A percentile compares a stretch with the other conserved stretches of the same genome.
Evolutionary conservation across 495 filamentous ascomycete species (phyloP).

Genomic region (Xylaria castorea): DNA sequence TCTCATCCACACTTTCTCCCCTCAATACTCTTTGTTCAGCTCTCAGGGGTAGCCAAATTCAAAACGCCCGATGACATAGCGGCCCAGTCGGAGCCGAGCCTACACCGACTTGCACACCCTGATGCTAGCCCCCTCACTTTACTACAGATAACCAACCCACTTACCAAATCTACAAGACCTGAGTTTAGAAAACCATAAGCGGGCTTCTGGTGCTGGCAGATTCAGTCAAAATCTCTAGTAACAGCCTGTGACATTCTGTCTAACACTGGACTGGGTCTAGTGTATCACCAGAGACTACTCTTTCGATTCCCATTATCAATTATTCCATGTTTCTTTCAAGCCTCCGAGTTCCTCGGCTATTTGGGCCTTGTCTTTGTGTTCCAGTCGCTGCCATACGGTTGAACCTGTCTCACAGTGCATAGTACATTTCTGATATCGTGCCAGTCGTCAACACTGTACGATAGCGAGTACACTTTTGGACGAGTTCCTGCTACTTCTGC

Average conservation of each 20-base stretch:
- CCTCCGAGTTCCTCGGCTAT: not conserved
- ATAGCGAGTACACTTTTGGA: not conserved
- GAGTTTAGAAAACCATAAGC: not conserved
- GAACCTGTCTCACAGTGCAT: not conserved
- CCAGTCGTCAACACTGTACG: not conserved
- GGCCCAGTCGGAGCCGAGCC: conserved; percentile 18
- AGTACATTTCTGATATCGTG: not conserved
- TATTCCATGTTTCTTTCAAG: conserved; percentile 1
- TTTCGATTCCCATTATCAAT: not conserved
- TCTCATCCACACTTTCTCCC: not conserved
- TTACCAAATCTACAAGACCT: conserved; percentile 1
- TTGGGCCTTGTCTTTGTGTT: conserved; percentile 1
- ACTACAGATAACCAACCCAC: not conserved
- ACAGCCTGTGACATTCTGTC: not conserved
- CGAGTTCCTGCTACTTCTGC: not conserved
- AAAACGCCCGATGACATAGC: not conserved
- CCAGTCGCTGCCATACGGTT: not conserved
- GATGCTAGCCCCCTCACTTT: conserved; percentile 9
- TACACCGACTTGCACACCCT: conserved; percentile 20
- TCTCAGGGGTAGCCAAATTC: conserved; percentile 1
- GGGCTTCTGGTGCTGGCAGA: not conserved
- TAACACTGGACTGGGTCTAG: conserved; percentile 8
- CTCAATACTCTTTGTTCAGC: not conserved
- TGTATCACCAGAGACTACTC: not conserved
- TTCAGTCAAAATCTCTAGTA: conserved; percentile 6